These are phyloP conservation scores for Leptographium radiaticola DNA, from an alignment of 2,329 filamentous ascomycete genomes.

Conservation along the genomic window DNA sequence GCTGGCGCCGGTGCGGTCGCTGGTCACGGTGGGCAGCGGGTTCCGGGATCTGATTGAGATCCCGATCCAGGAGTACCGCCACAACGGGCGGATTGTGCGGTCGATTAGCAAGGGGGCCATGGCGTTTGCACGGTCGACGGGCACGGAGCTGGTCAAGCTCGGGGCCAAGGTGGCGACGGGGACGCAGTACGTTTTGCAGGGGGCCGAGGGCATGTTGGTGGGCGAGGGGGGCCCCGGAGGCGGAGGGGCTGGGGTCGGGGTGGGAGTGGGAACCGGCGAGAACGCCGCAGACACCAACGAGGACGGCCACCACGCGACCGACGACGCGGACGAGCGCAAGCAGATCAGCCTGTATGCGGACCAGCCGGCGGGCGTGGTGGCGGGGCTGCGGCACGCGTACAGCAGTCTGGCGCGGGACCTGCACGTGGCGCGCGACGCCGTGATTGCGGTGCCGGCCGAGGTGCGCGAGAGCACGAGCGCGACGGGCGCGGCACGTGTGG, in stretches of 20 bases:
- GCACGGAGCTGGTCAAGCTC: constrained; percentile 84
- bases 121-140: constrained; percentile 85
- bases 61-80: constrained; percentile 83
- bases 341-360: constrained; percentile 87
- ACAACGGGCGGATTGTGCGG: constrained; percentile 83
- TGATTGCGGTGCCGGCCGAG: constrained; percentile 88
- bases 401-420: constrained; percentile 74
- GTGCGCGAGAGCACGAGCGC: constrained; percentile 78
- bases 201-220: constrained; percentile 67
- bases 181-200: constrained; percentile 84
- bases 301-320: constrained; percentile 23
- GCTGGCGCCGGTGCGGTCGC: constrained; percentile 73
- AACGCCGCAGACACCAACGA: constrained; percentile 3
- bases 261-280: background rate
- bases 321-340: constrained; percentile 54
- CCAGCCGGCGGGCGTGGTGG: constrained; percentile 78
- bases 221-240: constrained; percentile 12
- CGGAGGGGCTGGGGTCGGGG: background rate
- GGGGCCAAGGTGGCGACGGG: constrained; percentile 91
- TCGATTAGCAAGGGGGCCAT: constrained; percentile 84
- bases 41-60: constrained; percentile 79
- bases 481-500: constrained; percentile 63
- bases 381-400: constrained; percentile 75
- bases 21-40: constrained; percentile 84
- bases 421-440: constrained; percentile 74